These are phyloP conservation scores for Pleomassaria siparia DNA, from an alignment of 2,329 filamentous ascomycete genomes.

Conservation along the genomic window DNA sequence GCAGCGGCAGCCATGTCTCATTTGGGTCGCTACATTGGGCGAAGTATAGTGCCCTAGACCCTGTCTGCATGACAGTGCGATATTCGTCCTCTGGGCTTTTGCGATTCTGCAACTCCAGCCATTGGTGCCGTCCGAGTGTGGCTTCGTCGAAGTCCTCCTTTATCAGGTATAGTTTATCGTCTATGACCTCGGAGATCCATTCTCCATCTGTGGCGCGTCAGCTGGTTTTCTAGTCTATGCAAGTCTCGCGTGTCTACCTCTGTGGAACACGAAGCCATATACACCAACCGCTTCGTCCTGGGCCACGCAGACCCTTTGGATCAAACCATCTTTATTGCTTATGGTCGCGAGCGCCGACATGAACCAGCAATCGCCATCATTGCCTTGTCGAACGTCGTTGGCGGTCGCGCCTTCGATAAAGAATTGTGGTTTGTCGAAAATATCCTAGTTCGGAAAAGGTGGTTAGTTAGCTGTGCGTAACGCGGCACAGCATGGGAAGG, in stretches of 20 bases:
- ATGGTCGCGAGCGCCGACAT: constrained; percentile 78
- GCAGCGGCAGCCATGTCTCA: constrained; percentile 78
- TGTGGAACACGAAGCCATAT: constrained; percentile 82
- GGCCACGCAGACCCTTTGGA: constrained; percentile 73
- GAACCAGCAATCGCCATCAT: constrained; percentile 82
- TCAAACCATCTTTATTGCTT: constrained; percentile 70
- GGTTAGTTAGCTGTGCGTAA: constrained; percentile 18
- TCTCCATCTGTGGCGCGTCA: constrained; percentile 65
- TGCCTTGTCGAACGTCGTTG: constrained; percentile 77
- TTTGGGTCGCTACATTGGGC: constrained; percentile 73
- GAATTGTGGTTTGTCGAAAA: constrained; percentile 76
- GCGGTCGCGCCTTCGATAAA: constrained; percentile 76
- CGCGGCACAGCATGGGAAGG: constrained; percentile 5
- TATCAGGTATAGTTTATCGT: constrained; percentile 85
- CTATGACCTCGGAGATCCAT: constrained; percentile 89
- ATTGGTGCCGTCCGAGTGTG: constrained; percentile 70
- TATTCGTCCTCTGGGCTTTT: constrained; percentile 73
- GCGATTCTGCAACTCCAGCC: constrained; percentile 71
- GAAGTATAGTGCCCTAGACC: constrained; percentile 77
- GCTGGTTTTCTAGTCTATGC: constrained; percentile 12
- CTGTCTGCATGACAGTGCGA: constrained; percentile 67
- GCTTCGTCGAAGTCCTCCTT: constrained; percentile 78
- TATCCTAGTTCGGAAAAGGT: constrained; percentile 57
- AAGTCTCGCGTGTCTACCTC: constrained; percentile 48
- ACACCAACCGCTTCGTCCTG: constrained; percentile 73